phyloP scores from a whole-genome alignment of 2,329 filamentous ascomycete species.

The Didymella sp. region DNA sequence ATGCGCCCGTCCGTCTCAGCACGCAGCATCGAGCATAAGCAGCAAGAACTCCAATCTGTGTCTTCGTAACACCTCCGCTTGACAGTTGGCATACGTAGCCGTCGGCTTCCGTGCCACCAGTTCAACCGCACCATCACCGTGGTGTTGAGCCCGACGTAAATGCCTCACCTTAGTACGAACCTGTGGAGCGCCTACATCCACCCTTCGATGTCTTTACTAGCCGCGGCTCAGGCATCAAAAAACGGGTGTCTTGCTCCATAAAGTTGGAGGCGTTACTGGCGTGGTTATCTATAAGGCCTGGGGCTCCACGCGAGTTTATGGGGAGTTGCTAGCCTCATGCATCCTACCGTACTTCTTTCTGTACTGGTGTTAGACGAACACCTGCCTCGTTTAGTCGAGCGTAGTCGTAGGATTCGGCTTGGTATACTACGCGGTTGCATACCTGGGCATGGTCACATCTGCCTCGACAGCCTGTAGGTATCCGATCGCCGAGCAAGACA shows the following conservation, averaged over 20 bases:
- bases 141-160: conserved; percentile 19
- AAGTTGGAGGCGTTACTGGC: conserved; percentile 2
- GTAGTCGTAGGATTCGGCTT: conserved; percentile 11
- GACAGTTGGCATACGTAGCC: background rate
- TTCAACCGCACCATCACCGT: conserved; percentile 4
- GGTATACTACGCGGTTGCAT: conserved; percentile 11
- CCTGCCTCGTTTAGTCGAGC: conserved; percentile 19
- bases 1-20: conserved; percentile 1
- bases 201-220: background rate
- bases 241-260: conserved; percentile 15
- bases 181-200: conserved; percentile 14
- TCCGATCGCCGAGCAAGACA: conserved; percentile 5
- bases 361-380: conserved; percentile 11
- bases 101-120: conserved; percentile 9
- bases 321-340: conserved; percentile 8
- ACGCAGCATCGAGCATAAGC: conserved; percentile 4
- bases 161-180: conserved; percentile 18
- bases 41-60: conserved; percentile 8
- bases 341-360: conserved; percentile 6
- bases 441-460: conserved; percentile 10
- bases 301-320: conserved; percentile 7
- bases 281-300: conserved; percentile 9
- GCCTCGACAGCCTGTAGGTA: background rate
- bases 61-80: conserved; percentile 10
- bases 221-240: conserved; percentile 13